A percentile compares a stretch with the other conserved stretches of the same genome.
Conservation (phyloP, 306 rosid genomes). For the Rubus idaeus region DNA sequence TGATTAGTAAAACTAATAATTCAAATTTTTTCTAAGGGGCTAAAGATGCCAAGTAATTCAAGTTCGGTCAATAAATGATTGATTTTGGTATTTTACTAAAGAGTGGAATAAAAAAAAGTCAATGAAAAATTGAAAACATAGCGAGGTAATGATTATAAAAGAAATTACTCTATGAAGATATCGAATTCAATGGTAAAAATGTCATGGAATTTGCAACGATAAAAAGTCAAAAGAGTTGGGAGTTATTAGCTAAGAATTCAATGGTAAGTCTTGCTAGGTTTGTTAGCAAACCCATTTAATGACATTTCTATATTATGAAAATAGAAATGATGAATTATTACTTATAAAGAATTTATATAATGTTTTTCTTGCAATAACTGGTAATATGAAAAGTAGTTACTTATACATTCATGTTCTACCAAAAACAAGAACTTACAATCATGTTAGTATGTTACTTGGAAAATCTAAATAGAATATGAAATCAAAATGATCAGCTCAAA, state of each 20-base stretch:
- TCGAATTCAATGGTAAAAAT: neutral
- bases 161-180: neutral
- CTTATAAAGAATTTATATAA: no score
- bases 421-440: no score
- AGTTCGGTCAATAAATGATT: neutral
- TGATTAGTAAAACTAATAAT: slow-evolving; percentile 1
- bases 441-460: no score
- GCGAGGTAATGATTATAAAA: no score
- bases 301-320: no score
- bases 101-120: neutral
- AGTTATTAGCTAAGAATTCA: neutral
- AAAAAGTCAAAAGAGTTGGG: neutral
- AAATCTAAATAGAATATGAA: no score
- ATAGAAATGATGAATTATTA: no score
- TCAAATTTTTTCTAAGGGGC: neutral
- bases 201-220: neutral
- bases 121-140: neutral
- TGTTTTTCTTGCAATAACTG: no score
- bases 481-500: no score
- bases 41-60: neutral
- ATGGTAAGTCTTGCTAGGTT: neutral
- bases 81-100: neutral
- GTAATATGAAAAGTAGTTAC: no score
- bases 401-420: no score
- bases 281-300: neutral